These are phyloP conservation scores for Zhuliangozyma blackwelliae DNA, from an alignment of 1,139 yeast genomes.

Conservation along the genomic window DNA sequence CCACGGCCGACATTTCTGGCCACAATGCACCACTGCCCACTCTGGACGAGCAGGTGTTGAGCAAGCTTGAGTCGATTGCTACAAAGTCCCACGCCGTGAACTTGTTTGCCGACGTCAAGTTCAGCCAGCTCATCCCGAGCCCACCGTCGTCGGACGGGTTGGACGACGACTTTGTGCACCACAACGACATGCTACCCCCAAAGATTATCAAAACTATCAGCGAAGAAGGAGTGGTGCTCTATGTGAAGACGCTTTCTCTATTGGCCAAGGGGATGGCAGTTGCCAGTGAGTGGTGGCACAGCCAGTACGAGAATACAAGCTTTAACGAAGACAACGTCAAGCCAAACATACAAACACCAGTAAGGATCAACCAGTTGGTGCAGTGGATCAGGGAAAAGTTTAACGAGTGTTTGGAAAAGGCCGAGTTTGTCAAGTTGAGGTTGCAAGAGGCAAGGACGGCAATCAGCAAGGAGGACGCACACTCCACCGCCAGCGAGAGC, in stretches of 20 bases:
- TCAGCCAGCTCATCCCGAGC: slow-evolving; percentile 73
- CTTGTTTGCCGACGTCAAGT: slow-evolving; percentile 87
- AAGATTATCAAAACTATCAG: slow-evolving; percentile 58
- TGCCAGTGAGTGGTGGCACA: slow-evolving; percentile 87
- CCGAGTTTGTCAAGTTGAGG: slow-evolving; percentile 66
- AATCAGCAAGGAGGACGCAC: slow-evolving; percentile 10
- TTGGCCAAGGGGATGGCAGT: slow-evolving; percentile 81
- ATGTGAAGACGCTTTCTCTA: slow-evolving; percentile 76
- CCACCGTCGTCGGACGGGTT: slow-evolving; percentile 55
- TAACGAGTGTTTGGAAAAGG: slow-evolving; percentile 84
- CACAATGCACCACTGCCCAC: too few relatives aligned
- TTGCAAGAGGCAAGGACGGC: slow-evolving; percentile 47
- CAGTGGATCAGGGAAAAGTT: slow-evolving; percentile 91
- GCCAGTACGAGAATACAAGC: slow-evolving; percentile 20
- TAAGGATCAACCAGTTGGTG: slow-evolving; percentile 69
- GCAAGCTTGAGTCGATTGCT: slow-evolving; percentile 67
- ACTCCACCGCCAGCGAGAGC: background rate
- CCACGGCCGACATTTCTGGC: background rate
- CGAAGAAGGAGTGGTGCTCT: slow-evolving; percentile 81
- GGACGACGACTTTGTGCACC: slow-evolving; percentile 39
- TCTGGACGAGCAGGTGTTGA: slow-evolving; percentile 41
- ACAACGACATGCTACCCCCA: slow-evolving; percentile 51
- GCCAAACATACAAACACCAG: slow-evolving; percentile 18
- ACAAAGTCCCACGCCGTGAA: slow-evolving; percentile 89
- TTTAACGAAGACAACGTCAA: slow-evolving; percentile 1